Base-by-base conservation (phyloP, 345 rosid genomes). In the Eutrema heterophyllum region DNA sequence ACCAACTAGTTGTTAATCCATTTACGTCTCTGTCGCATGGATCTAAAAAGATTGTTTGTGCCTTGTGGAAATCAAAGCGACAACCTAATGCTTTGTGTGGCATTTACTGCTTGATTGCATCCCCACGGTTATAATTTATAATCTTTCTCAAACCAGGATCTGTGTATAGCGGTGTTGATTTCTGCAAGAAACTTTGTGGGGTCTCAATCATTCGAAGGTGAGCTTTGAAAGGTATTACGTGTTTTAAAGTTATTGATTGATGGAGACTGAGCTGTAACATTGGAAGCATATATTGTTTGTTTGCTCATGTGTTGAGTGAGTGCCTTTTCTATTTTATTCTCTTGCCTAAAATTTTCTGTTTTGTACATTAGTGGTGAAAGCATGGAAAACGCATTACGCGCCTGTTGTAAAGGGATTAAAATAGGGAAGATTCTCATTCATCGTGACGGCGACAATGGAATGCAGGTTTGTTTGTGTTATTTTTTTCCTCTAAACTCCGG, bases 331-430 rank as follows among this genome's bases (percentile, higher is more conserved):
- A 7, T 60, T 67, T 3, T 30, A 18, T 55, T 45, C 65, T 13
- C 53, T 43, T 64, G 64, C 82, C 73, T 61, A 54, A 56, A 50
- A 6, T 7, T 49, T 56, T 59, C n/a, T 78, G 71, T 76, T 64
- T 39, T 40, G 62, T 24, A 65, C 10, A 64, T 35, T 76, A 96
- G 99, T 83, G 98, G 99, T 72, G 99, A 96, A 80, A 96, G 98
- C 85, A 96, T 92, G 99, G 98, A 96, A 89, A 92, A 96, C 48
- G 97, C 99, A 7, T 71, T 96, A 59, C 99, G 96, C 7, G 98
- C 98, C 4, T 90, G 97, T 64, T 92, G 99, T 87, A 96, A 96
- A 79, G 98, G 99, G 57, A 96, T 92, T 67, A 96, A 96, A 83
- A 96, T 92, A 49, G 99, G 99, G 64, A 96, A 96, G 84, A 90